Evolutionary conservation across 176 grass and related monocot genomes (phyloP), one percentile per base, ranked within the genome.

Genomic region (Oryza glumipatula): DNA sequence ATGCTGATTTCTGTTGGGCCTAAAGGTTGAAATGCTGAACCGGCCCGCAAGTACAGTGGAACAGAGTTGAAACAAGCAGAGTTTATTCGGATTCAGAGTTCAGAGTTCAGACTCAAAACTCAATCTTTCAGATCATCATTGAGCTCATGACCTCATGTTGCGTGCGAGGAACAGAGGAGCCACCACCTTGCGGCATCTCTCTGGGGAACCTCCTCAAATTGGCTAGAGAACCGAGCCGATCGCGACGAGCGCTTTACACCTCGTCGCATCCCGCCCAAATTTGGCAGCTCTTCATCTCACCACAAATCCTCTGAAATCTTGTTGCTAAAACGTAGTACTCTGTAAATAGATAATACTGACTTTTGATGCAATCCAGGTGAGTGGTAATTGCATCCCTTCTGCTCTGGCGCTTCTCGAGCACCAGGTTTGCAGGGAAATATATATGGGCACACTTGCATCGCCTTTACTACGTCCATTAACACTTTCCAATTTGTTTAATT

Each of bases 401-500:
- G 54, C n/a, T 3, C 54, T n/a, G 54, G 54, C 4, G 49, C 49
- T 14, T 15, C 47, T 67, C 5, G 6, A 7, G 48, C 45, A 56
- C 9, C 33, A 13, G 23, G 65, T 15, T 41, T 56, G 52, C 52
- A 56, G 5, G 54, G 17, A 1, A 76, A 44, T 30, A 26, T 43
- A 26, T 26, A 77, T 72, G 58, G 58, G 43, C 43, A 63, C 58
- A 63, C 84, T 46, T 39, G 49, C 65, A 21, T 70, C 30, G 41
- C 66, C 45, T 44, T 19, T 52, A 23, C 8, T 32, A 65, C 21
- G 9, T 1, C 48, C 52, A 46, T 52, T 64, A 73, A 52, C 21
- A 41, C 44, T 82, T 83, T 36, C 61, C 32, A 4, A 67, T 68
- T 73, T 67, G 33, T 63, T 71, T 89, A 65, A 58, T 21, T 33